A percentile compares a stretch with the other conserved stretches of the same genome.
phyloP scores from a whole-genome alignment of 805 yeast species.

The Candida palmyrensis region DNA sequence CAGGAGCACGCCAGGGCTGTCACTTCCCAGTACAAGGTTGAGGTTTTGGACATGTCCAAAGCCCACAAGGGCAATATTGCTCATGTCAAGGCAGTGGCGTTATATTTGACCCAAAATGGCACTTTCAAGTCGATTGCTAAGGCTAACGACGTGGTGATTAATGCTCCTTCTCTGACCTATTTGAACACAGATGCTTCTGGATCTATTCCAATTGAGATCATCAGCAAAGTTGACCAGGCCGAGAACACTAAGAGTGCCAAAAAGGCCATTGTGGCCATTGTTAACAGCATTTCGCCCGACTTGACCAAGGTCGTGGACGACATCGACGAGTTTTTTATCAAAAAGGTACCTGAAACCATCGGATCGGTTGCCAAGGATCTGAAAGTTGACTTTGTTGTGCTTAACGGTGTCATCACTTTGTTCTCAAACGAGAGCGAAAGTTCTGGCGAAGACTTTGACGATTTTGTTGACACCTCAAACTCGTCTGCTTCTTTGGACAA shows the following conservation, averaged over 20 bases:
- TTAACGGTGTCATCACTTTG: conserved; percentile 47
- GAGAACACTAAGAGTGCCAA: conserved; percentile 58
- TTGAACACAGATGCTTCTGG: conserved; percentile 35
- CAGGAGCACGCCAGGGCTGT: conserved; percentile 54
- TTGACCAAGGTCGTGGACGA: conserved; percentile 55
- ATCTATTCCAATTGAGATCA: conserved; percentile 57
- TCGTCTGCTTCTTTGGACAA: conserved; percentile 47
- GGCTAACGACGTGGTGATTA: conserved; percentile 31
- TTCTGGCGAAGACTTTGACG: conserved; percentile 44
- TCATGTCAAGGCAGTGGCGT: conserved; percentile 75
- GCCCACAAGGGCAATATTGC: conserved; percentile 78
- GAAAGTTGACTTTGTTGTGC: conserved; percentile 54
- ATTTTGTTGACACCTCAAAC: conserved; percentile 68
- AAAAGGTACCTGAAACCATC: conserved; percentile 39
- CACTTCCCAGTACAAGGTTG: conserved; percentile 56
- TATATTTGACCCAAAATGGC: conserved; percentile 54
- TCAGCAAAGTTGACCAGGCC: conserved; percentile 42
- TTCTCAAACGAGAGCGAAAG: conserved; percentile 41
- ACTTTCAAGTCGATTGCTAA: conserved; percentile 38
- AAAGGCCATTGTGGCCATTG: conserved; percentile 64
- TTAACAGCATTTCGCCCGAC: conserved; percentile 68
- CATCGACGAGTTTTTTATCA: conserved; percentile 57
- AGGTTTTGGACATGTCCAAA: conserved; percentile 73
- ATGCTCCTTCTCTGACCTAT: conserved; percentile 30
- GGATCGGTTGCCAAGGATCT: conserved; percentile 38